Evolutionary conservation across 345 rosid genomes (phyloP), one percentile per base, ranked within the genome.

Genomic region (Clausena lansium): DNA sequence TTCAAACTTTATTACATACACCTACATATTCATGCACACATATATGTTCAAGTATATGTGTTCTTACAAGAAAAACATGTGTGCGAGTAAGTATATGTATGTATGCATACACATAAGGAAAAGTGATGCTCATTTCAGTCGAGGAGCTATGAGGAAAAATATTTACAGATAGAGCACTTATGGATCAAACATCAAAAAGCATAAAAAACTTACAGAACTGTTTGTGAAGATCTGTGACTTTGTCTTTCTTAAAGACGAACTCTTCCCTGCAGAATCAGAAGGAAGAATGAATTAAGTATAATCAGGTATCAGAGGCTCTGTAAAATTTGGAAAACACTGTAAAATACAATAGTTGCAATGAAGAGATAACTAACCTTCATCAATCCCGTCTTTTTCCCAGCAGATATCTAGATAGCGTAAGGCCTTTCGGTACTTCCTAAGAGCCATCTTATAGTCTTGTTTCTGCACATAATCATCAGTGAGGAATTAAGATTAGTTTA

Each of bases 301-400:
- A 73, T 52, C 76, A 50, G 63, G 30, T 63, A 32, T 22, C 28
- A 30, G 9, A 50, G 62, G 27, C 36, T 22, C 47, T 6, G 19
- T 54, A 32, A 54, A 64, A 76, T 24, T 35, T 24, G 9, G 39
- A 76, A 15, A 33, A 76, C 1, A 66, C 52, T n/a, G 19, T 4
- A 15, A 4, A 67, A 25, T 67, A 14, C n/a, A 38, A 73, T 47
- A 57, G 76, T 14, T 70, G 22, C 33, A 54, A 58, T 71, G 11
- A 77, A 65, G 5, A 61, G 55, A 81, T 32, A 30, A 9, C 19
- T 61, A 33, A 91, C 99, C 98, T 89, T 92, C 94, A 60, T 97
- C 96, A 62, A 94, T 97, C 76, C 92, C 97, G 2, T 94, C 97
- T 80, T 97, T 90, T 92, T 94, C 98, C 99, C 98, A 97, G 88